Evolutionary conservation across 148 eudicot species (phyloP).

Genomic region (Nyssa sinensis): DNA sequence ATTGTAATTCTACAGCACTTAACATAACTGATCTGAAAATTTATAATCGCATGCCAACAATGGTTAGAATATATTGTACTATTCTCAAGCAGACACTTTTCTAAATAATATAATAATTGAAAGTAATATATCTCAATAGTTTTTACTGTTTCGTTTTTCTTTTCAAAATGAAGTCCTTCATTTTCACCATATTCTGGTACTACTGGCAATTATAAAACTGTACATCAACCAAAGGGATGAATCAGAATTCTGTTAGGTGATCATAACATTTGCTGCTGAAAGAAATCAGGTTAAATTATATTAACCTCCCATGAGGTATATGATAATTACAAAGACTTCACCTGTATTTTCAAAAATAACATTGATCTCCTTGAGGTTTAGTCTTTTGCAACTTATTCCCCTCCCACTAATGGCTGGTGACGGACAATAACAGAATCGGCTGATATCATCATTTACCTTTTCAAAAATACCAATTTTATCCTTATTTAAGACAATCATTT

Average conservation of each 20-base stretch:
- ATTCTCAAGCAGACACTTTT: background rate
- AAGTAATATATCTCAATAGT: background rate
- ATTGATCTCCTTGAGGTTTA: no score
- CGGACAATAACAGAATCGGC: no score
- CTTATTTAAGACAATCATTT: no score
- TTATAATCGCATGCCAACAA: background rate
- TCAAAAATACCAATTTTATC: no score
- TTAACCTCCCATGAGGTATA: no score
- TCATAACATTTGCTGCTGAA: slow-evolving; percentile 4
- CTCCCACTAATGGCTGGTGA: no score
- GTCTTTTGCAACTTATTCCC: no score
- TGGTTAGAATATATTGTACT: background rate
- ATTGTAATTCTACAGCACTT: background rate
- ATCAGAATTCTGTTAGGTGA: background rate
- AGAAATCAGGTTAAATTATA: no score
- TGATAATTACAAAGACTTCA: no score
- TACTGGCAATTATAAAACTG: background rate
- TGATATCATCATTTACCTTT: no score
- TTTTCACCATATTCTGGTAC: background rate
- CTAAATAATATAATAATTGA: background rate
- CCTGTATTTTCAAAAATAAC: no score
- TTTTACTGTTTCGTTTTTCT: background rate
- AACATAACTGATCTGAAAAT: slow-evolving; percentile 2
- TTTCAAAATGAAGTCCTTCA: background rate
- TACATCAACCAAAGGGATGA: slow-evolving; percentile 1